Conservation (phyloP, 176 grass and related monocot genomes). For the Cocos nucifera region DNA sequence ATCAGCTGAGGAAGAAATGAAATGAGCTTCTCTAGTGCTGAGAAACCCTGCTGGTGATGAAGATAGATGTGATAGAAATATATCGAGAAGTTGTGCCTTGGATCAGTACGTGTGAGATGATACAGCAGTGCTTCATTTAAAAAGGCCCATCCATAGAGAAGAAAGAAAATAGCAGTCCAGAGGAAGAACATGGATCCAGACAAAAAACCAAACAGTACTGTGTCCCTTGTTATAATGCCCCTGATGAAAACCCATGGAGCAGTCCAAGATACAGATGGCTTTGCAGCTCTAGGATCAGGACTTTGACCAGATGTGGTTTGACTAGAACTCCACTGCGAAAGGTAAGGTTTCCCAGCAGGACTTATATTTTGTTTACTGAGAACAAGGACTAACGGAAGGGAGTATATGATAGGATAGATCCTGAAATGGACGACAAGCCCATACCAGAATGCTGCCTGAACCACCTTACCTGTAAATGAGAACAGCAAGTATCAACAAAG, state of each 20-base stretch:
- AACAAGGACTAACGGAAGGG: conserved; percentile 64
- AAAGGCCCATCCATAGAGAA: conserved; percentile 88
- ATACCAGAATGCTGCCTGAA: conserved; percentile 92
- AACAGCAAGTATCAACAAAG: conserved; percentile 3
- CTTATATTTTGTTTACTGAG: conserved; percentile 41
- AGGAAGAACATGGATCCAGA: conserved; percentile 72
- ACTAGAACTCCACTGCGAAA: conserved; percentile 43
- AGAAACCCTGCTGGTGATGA: conserved; percentile 79
- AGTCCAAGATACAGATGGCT: conserved; percentile 13
- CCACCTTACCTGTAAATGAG: conserved; percentile 51
- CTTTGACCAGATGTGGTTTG: conserved; percentile 21
- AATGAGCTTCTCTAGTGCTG: conserved; percentile 51
- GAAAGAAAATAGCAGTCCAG: conserved; percentile 60
- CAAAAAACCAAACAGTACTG: conserved; percentile 57
- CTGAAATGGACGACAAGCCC: conserved; percentile 88
- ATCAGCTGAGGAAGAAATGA: conserved; percentile 90
- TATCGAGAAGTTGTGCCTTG: conserved; percentile 92
- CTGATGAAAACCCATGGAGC: conserved; percentile 27
- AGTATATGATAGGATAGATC: conserved; percentile 92
- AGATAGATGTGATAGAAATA: conserved; percentile 98
- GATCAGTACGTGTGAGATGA: conserved; percentile 86
- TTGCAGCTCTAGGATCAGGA: conserved; percentile 20
- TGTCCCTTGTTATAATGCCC: conserved; percentile 48
- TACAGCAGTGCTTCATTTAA: conserved; percentile 91
- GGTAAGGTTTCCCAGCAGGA: conserved; percentile 30